Conservation (phyloP, 2,329 filamentous ascomycete species). For the Anisogramma anomala region DNA sequence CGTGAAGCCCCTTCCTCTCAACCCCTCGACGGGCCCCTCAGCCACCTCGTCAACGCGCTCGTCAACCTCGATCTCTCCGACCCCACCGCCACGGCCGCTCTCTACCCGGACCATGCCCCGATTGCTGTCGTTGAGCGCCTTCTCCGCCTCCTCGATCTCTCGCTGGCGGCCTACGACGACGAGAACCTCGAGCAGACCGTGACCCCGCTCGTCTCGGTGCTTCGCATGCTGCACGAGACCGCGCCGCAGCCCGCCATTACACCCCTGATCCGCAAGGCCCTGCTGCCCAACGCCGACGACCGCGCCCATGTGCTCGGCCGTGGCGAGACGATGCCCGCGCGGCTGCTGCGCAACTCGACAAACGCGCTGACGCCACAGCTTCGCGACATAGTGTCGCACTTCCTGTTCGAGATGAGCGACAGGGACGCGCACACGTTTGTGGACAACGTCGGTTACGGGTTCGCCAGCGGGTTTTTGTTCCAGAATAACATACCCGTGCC, state of each 20-base stretch:
- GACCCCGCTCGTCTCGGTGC: conserved; percentile 61
- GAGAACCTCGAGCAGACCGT: conserved; percentile 60
- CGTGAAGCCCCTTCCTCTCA: conserved; percentile 44
- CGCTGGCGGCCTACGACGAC: conserved; percentile 52
- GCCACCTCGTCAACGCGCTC: conserved; percentile 65
- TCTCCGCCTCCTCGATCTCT: conserved; percentile 56
- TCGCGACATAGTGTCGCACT: conserved; percentile 59
- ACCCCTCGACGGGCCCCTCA: conserved; percentile 62
- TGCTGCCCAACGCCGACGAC: conserved; percentile 70
- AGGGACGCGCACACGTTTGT: conserved; percentile 72
- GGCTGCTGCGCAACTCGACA: conserved; percentile 65
- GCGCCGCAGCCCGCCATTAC: conserved; percentile 54
- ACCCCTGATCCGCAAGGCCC: conserved; percentile 47
- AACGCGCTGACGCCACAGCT: conserved; percentile 61
- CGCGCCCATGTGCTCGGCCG: conserved; percentile 66
- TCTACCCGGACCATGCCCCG: conserved; percentile 52
- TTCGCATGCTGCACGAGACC: conserved; percentile 59
- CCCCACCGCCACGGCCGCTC: conserved; percentile 37
- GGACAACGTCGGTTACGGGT: conserved; percentile 87
- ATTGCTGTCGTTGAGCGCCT: conserved; percentile 52
- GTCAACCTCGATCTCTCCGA: conserved; percentile 62
- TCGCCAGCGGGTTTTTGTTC: conserved; percentile 80
- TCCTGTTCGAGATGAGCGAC: conserved; percentile 80
- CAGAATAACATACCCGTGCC: conserved; percentile 73
- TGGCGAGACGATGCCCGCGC: conserved; percentile 61